phyloP scores from a whole-genome alignment of 176 grass and related monocot species.

The Neostapfia colusana region DNA sequence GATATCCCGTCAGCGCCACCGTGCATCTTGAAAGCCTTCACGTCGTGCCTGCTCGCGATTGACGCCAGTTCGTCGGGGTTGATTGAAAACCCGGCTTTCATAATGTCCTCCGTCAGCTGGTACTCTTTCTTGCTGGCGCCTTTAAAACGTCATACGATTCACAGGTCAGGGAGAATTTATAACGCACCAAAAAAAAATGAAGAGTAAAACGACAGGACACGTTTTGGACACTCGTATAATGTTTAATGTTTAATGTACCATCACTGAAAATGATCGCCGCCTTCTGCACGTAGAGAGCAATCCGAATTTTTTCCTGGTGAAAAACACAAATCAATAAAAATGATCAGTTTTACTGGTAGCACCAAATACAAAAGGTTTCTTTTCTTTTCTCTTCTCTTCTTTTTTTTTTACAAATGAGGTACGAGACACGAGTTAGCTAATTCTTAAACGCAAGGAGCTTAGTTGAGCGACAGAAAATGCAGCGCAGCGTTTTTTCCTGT shows the following conservation, averaged over 20 bases:
- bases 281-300: constrained; percentile 72
- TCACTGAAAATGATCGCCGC: constrained; percentile 68
- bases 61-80: constrained; percentile 84
- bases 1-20: constrained; percentile 67
- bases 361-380: background rate
- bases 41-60: constrained; percentile 70
- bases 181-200: background rate
- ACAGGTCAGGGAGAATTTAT: constrained; percentile 21
- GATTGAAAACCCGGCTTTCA: constrained; percentile 68
- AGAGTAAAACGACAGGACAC: constrained; percentile 7
- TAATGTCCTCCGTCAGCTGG: constrained; percentile 64
- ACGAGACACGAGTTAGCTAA: background rate
- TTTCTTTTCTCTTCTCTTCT: too few species aligned
- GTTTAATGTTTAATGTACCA: too few species aligned
- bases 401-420: background rate
- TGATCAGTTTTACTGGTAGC: background rate
- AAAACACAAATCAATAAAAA: constrained; percentile 26
- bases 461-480: background rate
- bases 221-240: too few species aligned
- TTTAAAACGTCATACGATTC: constrained; percentile 27
- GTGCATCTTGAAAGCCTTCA: constrained; percentile 65
- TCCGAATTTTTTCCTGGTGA: constrained; percentile 66
- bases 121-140: constrained; percentile 60
- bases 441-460: background rate
- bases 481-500: background rate